Evolutionary conservation across 805 yeast genomes (phyloP), one percentile per base, ranked within the genome.

Genomic region (Ascoidea tarda): DNA sequence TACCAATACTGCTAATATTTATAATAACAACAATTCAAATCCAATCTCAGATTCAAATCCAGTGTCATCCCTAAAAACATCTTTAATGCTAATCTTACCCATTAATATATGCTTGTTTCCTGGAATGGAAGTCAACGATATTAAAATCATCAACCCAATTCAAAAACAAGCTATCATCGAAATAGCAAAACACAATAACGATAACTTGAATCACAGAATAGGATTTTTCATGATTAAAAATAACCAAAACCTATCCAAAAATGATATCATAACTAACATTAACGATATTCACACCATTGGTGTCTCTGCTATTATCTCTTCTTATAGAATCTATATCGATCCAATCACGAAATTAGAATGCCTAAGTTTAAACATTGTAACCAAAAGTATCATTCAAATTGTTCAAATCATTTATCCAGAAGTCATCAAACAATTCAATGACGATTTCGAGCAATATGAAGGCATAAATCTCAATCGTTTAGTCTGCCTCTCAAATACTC

Each of bases 91-190:
- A 10, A 50, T 51, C 12, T 28, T 55, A 10, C 57, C 57, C 12
- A 42, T 32, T 33, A 32, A 53, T 5, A 32, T 16, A 6, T 53
- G 54, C 8, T 49, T 53, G 33, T 55, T 55, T 33, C 57, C 57
- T 2, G 49, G 51, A 6, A 50, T 46, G 16, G 8, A 32, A 12
- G 44, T 55, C 14, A 49, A 45, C 5, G 51, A 48, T 33, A 49
- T 55, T 14, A 52, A 52, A 42, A 46, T 55, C n/a, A 51, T 16
- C 28, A 55, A 55, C 42, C 55, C 55, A 6, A 49, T 55, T 4
- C 42, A 49, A 5, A 53, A 53, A 28, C 57, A 55, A 48, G 51
- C 57, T 12, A 47, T 55, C n/a, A n/a, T 50, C 16, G 46, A 32
- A 16, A 32, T 8, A 14, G 38, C n/a, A 14, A 28, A 28, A 14